These are phyloP conservation scores for Cunninghamia lanceolata DNA, from an alignment of 75 land plant genomes.

Conservation along the genomic window DNA sequence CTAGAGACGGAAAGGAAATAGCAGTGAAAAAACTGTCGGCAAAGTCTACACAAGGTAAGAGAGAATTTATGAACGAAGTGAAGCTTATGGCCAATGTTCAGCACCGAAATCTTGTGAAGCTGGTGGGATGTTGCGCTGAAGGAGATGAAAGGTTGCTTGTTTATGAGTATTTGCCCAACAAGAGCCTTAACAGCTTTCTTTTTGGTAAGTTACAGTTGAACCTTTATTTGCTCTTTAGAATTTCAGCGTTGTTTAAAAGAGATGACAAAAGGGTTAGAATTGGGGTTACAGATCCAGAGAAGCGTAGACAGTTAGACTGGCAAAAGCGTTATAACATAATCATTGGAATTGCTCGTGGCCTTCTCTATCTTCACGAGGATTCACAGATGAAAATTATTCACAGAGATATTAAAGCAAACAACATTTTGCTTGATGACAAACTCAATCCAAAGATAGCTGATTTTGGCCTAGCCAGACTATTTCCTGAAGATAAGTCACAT, in stretches of 20 bases:
- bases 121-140: slow-evolving; percentile 34
- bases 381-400: background rate
- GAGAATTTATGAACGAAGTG: slow-evolving; percentile 36
- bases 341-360: slow-evolving; percentile 8
- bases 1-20: slow-evolving; percentile 15
- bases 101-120: slow-evolving; percentile 33
- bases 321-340: slow-evolving; percentile 6
- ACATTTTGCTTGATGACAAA: slow-evolving; percentile 20
- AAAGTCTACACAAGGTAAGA: slow-evolving; percentile 19
- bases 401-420: slow-evolving; percentile 24
- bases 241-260: background rate
- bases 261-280: background rate
- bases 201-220: background rate
- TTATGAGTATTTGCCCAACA: slow-evolving; percentile 44
- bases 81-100: slow-evolving; percentile 11
- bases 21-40: slow-evolving; percentile 30
- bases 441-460: slow-evolving; percentile 23
- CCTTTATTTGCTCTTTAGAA: too few species aligned
- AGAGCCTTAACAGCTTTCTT: slow-evolving; percentile 12
- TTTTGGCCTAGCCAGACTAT: slow-evolving; percentile 24
- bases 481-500: slow-evolving; percentile 19
- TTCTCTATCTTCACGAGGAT: slow-evolving; percentile 13
- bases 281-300: background rate
- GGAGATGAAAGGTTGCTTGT: slow-evolving; percentile 26
- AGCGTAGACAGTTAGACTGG: background rate